Base-by-base conservation (phyloP, 106 monocot species). In the Dactylorhiza incarnata region DNA sequence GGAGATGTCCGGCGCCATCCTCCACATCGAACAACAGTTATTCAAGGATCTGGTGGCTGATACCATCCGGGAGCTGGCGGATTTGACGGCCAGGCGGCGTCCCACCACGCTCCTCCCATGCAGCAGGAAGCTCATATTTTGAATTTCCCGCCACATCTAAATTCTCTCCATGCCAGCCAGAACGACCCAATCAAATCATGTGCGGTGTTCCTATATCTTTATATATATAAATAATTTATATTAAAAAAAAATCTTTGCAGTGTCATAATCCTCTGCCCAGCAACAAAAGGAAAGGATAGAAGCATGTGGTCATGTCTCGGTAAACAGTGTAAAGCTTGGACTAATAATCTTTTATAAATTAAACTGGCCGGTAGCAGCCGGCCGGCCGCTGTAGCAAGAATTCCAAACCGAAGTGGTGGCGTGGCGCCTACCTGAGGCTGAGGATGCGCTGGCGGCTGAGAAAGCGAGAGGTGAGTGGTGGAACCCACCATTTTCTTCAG, bases 41-140 rank as follows among this genome's bases (percentile, higher is more conserved):
- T 99, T 91, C 81, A 99, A 94, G 83, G 97, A 99, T 72, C 89
- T 99, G 3, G 83, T 99, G 11, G 91, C 77, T 1, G 94, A 99
- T 72, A 77, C 84, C 74, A 99, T 99, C 81, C 62, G 86, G 22
- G 84, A 85, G 14, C 86, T 99, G 17, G 84, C 83, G 23, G 78
- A 81, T 68, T 11, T 78, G 2, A 45, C 73, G 13, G 50, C 66
- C 61, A 44, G 24, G 7, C 13, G 13, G 5, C 49, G 47, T 51
- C 56, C 54, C 69, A 52, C 16, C 20, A 25, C 46, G 48, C 48
- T 53, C 23, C 67, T 46, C 6, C 67, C 77, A 37, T 84, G 90
- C 15, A 78, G 90, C 15, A 78, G 93, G 73, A 90, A 85, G 77
- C 90, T 96, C 44, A 45, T 93, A 44, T 96, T 96, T 81, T 93